Base-by-base conservation (phyloP, 1,284 basidiomycete species). In the Cystobasidiaceae sp. region DNA sequence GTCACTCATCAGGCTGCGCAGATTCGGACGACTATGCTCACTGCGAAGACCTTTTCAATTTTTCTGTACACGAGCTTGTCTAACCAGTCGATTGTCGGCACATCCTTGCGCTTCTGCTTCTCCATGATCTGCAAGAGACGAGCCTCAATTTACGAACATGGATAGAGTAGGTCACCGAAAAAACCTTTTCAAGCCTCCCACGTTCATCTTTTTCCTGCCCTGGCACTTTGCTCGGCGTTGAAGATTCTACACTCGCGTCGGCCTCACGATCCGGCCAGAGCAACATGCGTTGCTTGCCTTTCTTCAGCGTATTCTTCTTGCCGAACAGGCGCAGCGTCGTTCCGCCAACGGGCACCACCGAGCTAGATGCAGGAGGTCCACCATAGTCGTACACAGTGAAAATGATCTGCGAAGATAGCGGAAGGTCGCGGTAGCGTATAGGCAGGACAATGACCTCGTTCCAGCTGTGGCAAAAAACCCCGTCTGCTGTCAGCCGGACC, bases 371-470 rank as follows among this genome's bases (percentile, higher is more conserved):
- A 82, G 44, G 55, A 56, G 90, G 85, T 0, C 88, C 87, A 41
- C 85, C 86, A 59, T 93, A 90, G 74, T 97, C 93, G 86, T 92
- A 96, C 21, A 97, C 86, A 0, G 94, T 97, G 74, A 97, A 90
- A 0, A 89, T 87, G 59, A 98, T 82, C 72, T 96, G 93, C 0
- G 93, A 86, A 72, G 81, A 87, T 32, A 92, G 79, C 0, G 93
- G 91, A 4, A 98, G 81, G 72, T 96, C 92, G 57, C 90, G 89
- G 68, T 96, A 94, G 44, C 86, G 86, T 72, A 94, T 88, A 0
- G 93, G 93, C 3, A 97, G 79, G 0, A 88, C 86, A 49, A 97
- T 85, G 83, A 88, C 89, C 79, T 97, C 90, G 73, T 94, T 94
- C 94, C 94, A 98, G 41, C 90, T 93, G 73, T 49, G 48, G n/a